Evolutionary conservation across 257 asterid genomes (phyloP).

Genomic region (Ilex asprella): DNA sequence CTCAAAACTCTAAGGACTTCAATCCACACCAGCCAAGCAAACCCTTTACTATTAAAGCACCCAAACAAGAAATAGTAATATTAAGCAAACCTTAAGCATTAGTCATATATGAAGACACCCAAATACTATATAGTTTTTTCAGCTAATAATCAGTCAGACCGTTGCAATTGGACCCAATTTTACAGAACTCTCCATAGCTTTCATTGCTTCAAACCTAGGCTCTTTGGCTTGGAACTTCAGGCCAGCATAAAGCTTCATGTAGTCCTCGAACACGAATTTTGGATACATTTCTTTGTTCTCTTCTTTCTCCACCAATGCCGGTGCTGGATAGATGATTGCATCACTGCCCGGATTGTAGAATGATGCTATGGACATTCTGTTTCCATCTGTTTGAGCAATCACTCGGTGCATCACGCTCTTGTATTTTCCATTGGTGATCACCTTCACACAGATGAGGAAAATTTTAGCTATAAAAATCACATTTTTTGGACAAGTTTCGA

Average conservation of each 20-base stretch:
- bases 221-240: slow-evolving; percentile 60
- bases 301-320: slow-evolving; percentile 31
- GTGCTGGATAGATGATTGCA: slow-evolving; percentile 54
- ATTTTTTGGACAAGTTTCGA: background rate
- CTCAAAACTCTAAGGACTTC: background rate
- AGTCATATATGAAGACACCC: background rate
- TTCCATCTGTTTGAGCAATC: slow-evolving; percentile 49
- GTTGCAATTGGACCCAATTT: slow-evolving; percentile 34
- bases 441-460: slow-evolving; percentile 17
- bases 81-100: too few species aligned
- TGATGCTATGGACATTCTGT: slow-evolving; percentile 54
- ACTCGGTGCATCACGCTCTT: slow-evolving; percentile 58
- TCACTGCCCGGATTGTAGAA: slow-evolving; percentile 62
- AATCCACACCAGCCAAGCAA: background rate
- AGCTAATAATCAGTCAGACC: slow-evolving; percentile 11
- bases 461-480: background rate
- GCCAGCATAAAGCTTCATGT: slow-evolving; percentile 54
- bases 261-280: slow-evolving; percentile 52
- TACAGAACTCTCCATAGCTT: slow-evolving; percentile 20
- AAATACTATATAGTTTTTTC: background rate
- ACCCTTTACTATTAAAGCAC: background rate
- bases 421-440: slow-evolving; percentile 57
- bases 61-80: background rate
- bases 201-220: slow-evolving; percentile 58
- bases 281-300: slow-evolving; percentile 33